Percentiles rank a stretch among this genome's conserved stretches.
These are phyloP conservation scores for Triglochin maritima DNA, from an alignment of 106 monocot genomes.

Conservation along the genomic window DNA sequence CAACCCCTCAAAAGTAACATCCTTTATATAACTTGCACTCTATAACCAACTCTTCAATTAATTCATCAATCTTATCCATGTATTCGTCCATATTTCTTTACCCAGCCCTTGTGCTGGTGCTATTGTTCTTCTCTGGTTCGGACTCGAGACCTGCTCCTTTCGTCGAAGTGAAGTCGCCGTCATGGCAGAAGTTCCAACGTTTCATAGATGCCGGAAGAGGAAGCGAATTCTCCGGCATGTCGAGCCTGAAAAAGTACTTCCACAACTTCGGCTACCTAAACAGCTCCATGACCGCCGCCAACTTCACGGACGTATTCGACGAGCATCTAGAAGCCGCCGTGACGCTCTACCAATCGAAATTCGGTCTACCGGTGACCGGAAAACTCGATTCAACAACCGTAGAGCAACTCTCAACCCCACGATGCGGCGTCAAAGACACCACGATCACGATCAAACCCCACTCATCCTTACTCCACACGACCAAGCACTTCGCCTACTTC, in stretches of 20 bases:
- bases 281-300: neutral
- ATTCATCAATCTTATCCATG: too few relatives aligned
- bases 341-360: slow-evolving; percentile 33
- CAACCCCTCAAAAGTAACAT: too few relatives aligned
- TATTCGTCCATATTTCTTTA: too few relatives aligned
- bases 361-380: slow-evolving; percentile 38
- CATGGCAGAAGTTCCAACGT: slow-evolving; percentile 25
- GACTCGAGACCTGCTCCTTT: too few relatives aligned
- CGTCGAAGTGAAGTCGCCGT: too few relatives aligned
- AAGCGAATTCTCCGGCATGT: slow-evolving; percentile 13
- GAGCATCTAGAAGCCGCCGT: slow-evolving; percentile 36
- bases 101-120: too few relatives aligned
- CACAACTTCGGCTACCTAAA: slow-evolving; percentile 52
- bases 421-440: slow-evolving; percentile 58
- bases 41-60: too few relatives aligned
- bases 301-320: slow-evolving; percentile 27
- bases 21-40: too few relatives aligned
- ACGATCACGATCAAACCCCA: too few relatives aligned
- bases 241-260: slow-evolving; percentile 42
- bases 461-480: neutral
- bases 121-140: too few relatives aligned
- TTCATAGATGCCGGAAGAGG: slow-evolving; percentile 31
- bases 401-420: slow-evolving; percentile 29
- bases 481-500: slow-evolving; percentile 49
- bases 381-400: slow-evolving; percentile 41